Evolutionary conservation across 129 eudicot species (phyloP).

Genomic region (Centrapalus pauciflorus): DNA sequence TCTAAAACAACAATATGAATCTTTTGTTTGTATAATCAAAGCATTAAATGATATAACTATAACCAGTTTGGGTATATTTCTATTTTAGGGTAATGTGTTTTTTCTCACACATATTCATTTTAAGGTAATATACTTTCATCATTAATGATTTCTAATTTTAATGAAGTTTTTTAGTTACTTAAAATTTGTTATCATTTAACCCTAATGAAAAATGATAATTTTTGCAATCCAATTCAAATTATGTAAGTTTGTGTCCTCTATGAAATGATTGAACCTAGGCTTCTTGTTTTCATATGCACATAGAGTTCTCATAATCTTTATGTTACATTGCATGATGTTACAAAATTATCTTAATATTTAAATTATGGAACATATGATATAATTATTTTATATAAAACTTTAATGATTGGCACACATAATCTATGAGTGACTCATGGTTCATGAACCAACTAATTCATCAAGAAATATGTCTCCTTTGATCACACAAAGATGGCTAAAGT

Average conservation of each 20-base stretch:
- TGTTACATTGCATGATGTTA: not conserved
- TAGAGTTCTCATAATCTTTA: not conserved
- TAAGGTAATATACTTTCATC: too few species aligned
- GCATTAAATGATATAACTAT: too few species aligned
- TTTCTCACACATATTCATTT: too few species aligned
- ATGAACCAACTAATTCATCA: constrained; percentile 15
- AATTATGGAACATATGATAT: not conserved
- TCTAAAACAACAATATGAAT: constrained; percentile 67
- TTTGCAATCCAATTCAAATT: not conserved
- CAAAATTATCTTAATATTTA: not conserved
- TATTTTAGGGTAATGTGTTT: too few species aligned
- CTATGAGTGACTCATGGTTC: constrained; percentile 10
- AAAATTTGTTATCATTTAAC: too few species aligned
- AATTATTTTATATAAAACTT: not conserved
- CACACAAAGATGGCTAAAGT: constrained; percentile 9
- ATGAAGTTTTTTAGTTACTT: not conserved
- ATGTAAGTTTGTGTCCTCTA: too few species aligned
- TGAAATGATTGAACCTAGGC: not conserved
- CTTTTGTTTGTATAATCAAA: not conserved
- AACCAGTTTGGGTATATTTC: too few species aligned
- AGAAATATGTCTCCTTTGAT: constrained; percentile 6
- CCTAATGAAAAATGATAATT: not conserved
- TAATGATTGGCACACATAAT: not conserved
- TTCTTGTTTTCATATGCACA: not conserved
- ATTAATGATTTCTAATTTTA: too few species aligned